Evolutionary conservation across 345 rosid genomes (phyloP), one percentile per base, ranked within the genome.

Genomic region (Gossypium bickii): DNA sequence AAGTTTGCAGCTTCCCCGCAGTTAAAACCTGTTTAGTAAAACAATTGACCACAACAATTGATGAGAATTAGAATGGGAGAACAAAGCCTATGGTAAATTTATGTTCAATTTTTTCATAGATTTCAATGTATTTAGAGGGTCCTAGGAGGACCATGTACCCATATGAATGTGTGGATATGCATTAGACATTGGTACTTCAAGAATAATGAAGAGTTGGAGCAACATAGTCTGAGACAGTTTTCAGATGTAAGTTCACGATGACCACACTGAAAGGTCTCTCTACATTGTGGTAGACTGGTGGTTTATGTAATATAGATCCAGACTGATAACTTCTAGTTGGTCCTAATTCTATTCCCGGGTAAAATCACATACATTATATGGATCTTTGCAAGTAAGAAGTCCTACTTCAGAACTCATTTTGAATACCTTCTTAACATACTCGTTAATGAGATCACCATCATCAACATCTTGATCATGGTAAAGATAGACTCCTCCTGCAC

Each of bases 1-100:
- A 95, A 95, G 79, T 95, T 95, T 74, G 99, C 97, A 44, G 99
- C 99, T 85, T 95, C 99, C 68, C 99, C 99, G 86, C 98, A 95
- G 81, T 93, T 95, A 85, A 95, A 95, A 83, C 99, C 97, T 94
- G 70, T 67, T 47, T 77, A 38, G 67, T 34, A 71, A 63, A 77
- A 62, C 63, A 79, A 59, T 20, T 63, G 64, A 12, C 70, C 67
- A 64, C 56, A 38, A 72, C 64, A 44, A 62, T 47, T 29, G 34
- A 41, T 71, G 64, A 62, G 69, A 71, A 53, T 12, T 4, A 63
- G 48, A 60, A 71, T 60, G 47, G 27, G 27, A 18, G 62, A 76
- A 11, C 17, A 71, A 12, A 68, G 29, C 13, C 48, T 59, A 41
- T 13, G 68, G 16, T 29, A 51, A 49, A 71, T 57, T 34, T 22